Evolutionary conservation across 1,139 yeast genomes (phyloP), one percentile per base, ranked within the genome.

Genomic region (Taiozyma sp.): DNA sequence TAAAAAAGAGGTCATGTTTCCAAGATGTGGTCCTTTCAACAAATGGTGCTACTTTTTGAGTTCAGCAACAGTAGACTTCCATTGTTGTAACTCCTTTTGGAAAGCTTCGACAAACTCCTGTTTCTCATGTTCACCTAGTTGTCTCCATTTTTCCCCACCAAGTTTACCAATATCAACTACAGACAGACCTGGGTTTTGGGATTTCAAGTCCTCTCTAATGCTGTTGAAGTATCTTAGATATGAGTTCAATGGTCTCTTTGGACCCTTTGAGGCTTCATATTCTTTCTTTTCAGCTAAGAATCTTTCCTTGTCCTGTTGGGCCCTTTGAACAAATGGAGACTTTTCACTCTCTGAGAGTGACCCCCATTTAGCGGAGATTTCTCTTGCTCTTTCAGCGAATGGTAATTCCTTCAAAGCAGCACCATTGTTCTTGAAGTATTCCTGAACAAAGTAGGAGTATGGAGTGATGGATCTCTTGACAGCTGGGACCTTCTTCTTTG

Each of bases 171-270:
- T 22, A 14, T 63, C 65, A 21, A 51, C 42, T 22, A 55, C 48
- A 5, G 53, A 43, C 5, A 51, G 43, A 10, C 48, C 52, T 47
- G 70, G 69, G 53, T 61, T 50, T 21, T 55, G 46, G 4, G 47
- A 43, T 10, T 39, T 29, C n/a, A 59, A 37, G 10, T 47, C n/a
- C 3, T 40, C 24, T 57, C 67, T 63, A 21, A 53, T 46, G 5
- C 52, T 51, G 3, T 46, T 47, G 30, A 49, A 52, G 57, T 50
- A 67, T 22, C 55, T 41, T 29, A 65, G 37, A 47, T 58, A 67
- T 6, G 60, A 53, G 16, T 58, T 49, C 6, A 55, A 46, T 43
- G 69, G 69, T 57, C 62, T 64, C 58, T 65, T 65, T 51, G 67
- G 66, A 24, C 43, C 43, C 19, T 40, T 30, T 57, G 56, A 3